Conservation (phyloP, 164 flowering plant species). For the Macadamia integrifolia region DNA sequence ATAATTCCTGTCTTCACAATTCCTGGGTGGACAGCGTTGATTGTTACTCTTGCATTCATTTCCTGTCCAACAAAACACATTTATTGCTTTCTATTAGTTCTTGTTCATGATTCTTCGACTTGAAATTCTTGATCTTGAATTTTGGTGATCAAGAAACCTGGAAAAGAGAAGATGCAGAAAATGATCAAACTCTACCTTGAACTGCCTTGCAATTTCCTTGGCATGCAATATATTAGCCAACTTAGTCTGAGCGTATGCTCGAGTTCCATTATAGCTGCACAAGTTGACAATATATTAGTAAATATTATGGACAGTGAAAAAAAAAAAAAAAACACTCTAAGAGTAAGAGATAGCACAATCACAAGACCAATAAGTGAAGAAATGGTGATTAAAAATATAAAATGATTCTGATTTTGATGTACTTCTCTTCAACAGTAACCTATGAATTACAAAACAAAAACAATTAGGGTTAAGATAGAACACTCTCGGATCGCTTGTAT, state of each 20-base stretch:
- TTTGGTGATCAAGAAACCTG: background rate
- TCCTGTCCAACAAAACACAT: conserved; percentile 37
- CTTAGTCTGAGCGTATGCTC: conserved; percentile 90
- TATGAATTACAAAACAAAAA: no score
- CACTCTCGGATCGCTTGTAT: no score
- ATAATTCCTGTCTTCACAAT: conserved; percentile 92
- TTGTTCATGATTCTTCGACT: no score
- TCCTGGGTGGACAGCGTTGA: conserved; percentile 97
- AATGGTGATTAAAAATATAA: no score
- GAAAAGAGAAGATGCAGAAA: background rate
- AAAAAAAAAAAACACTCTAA: no score
- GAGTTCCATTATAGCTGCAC: conserved; percentile 79
- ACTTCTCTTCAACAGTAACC: no score
- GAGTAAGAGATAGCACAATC: no score
- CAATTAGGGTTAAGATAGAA: no score
- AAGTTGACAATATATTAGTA: background rate
- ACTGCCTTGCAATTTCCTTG: conserved; percentile 69
- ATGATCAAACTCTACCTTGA: conserved; percentile 42
- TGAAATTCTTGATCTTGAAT: background rate
- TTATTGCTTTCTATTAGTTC: background rate
- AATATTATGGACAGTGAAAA: no score
- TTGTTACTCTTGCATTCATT: conserved; percentile 73
- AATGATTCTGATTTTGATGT: no score
- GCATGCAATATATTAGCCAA: conserved; percentile 82
- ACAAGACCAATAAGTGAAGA: no score